Conservation (phyloP, 352 stramenopile genomes). For the Thraustochytrium striatum region DNA sequence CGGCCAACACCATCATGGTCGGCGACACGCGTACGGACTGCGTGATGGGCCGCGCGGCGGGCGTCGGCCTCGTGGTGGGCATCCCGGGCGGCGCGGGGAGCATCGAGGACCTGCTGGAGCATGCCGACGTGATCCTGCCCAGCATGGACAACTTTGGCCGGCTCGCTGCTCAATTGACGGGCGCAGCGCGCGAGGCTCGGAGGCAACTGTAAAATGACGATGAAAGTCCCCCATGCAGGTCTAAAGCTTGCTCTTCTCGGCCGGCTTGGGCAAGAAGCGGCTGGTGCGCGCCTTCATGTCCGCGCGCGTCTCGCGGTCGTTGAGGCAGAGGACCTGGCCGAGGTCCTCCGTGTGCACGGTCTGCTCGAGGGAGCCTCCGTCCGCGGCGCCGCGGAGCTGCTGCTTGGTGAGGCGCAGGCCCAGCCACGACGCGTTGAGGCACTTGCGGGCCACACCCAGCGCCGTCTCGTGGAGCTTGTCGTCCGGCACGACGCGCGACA, state of each 20-base stretch:
- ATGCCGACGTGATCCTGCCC: slow-evolving; percentile 73
- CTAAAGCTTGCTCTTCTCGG: no score
- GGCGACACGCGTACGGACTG: slow-evolving; percentile 77
- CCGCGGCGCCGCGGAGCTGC: not conserved
- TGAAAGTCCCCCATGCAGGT: no score
- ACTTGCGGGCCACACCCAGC: not conserved
- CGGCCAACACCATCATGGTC: slow-evolving; percentile 79
- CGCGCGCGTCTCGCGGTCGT: not conserved
- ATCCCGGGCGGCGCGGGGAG: slow-evolving; percentile 71
- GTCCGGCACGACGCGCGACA: not conserved
- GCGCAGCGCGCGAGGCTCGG: no score
- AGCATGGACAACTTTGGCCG: slow-evolving; percentile 62
- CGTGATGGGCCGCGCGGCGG: slow-evolving; percentile 68
- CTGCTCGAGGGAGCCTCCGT: not conserved
- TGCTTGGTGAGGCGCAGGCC: not conserved
- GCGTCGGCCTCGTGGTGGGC: slow-evolving; percentile 68
- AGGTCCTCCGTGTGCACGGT: not conserved
- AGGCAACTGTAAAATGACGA: no score
- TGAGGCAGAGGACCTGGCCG: not conserved
- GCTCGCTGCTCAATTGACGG: no score
- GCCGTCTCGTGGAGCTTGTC: not conserved
- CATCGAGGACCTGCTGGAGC: slow-evolving; percentile 69
- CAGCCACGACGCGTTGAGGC: not conserved
- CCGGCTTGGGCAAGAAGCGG: no score
- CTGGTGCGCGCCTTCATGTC: not conserved